A percentile compares a stretch with the other conserved stretches of the same genome.
Conservation (phyloP, 1,139 yeast genomes). For the Eremothecium coryli region DNA sequence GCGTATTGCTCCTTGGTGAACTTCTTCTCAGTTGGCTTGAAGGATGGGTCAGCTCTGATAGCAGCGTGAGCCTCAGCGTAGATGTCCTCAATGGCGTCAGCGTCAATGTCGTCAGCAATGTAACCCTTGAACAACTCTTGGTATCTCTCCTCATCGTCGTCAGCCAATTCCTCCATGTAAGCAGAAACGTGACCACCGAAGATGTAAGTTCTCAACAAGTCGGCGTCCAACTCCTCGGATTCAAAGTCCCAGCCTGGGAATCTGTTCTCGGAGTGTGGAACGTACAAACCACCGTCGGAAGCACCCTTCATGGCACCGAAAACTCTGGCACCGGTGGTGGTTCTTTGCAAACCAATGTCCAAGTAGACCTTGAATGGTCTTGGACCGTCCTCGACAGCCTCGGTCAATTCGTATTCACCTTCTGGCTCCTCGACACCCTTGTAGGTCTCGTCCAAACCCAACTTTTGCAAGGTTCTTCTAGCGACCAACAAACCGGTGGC, state of each 20-base stretch:
- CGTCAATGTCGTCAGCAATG: conserved; percentile 95
- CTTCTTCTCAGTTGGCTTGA: conserved; percentile 88
- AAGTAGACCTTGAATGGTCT: conserved; percentile 99
- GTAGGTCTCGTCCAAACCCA: conserved; percentile 97
- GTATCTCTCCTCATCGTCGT: conserved; percentile 99
- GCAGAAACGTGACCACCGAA: conserved; percentile 99
- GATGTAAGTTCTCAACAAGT: conserved; percentile 96
- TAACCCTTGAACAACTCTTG: conserved; percentile 91
- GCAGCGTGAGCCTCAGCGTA: conserved; percentile 91
- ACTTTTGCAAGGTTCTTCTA: conserved; percentile 97
- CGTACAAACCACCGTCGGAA: conserved; percentile 98
- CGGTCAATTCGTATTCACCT: conserved; percentile 97
- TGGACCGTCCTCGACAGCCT: conserved; percentile 99
- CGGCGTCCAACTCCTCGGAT: conserved; percentile 96
- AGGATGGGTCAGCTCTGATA: conserved; percentile 92
- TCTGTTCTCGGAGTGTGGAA: conserved; percentile 99
- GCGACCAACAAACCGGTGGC: conserved; percentile 98
- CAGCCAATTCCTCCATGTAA: conserved; percentile 99
- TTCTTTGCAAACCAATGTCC: conserved; percentile 99
- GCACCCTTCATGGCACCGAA: conserved; percentile 99
- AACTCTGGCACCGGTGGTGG: conserved; percentile 99
- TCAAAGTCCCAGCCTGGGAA: conserved; percentile 99
- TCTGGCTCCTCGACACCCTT: conserved; percentile 98
- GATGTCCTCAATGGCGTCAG: conserved; percentile 93
- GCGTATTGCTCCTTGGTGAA: conserved; percentile 97